Evolutionary conservation across 371 early-diverging fungal species (phyloP), one percentile per base, ranked within the genome.

Genomic region (Mortierella sp.): DNA sequence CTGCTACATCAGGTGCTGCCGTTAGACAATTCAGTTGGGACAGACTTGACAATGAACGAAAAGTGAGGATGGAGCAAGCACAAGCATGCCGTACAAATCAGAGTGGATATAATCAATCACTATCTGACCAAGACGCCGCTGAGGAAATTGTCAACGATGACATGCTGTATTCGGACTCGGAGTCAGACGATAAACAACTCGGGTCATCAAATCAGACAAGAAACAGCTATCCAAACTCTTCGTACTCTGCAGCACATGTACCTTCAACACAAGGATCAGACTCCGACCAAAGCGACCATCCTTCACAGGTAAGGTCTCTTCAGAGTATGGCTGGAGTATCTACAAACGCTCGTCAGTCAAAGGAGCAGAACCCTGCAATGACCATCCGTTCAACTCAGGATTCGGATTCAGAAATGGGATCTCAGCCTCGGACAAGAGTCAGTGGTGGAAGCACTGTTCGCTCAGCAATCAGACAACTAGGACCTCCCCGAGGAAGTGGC

Each of bases 21-120:
- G 1, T 58, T 22, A 59, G 55, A 45, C 69, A 65, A 26, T 73
- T 69, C 32, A 66, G 63, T 31, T 78, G 79, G 79, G 69, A 68
- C 31, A 32, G 70, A 47, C 68, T 78, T 32, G 79, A 64, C 10
- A 61, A 66, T n/a, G 73, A 73, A 23, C 65, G 79, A 28, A 72
- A 66, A 40, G 70, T 31, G 9, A 56, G 73, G 34, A 17, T 76
- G 13, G 71, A 70, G 17, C 51, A 67, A 23, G 64, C 63, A n/a
- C 62, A 59, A 22, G 66, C 59, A 35, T 62, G 56, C 13, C 63
- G 49, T 28, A 3, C 17, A 22, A 17, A 26, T 4, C 51, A 47
- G 47, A n/a, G 17, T 47, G 47, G 47, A 17, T n/a, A 0, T 22
- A 26, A 51, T 1, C 51, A 51, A 26, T 28, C 28, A 4, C 2